Conservation (phyloP, 495 filamentous ascomycete genomes). For the Hypoxylon fuscum region DNA sequence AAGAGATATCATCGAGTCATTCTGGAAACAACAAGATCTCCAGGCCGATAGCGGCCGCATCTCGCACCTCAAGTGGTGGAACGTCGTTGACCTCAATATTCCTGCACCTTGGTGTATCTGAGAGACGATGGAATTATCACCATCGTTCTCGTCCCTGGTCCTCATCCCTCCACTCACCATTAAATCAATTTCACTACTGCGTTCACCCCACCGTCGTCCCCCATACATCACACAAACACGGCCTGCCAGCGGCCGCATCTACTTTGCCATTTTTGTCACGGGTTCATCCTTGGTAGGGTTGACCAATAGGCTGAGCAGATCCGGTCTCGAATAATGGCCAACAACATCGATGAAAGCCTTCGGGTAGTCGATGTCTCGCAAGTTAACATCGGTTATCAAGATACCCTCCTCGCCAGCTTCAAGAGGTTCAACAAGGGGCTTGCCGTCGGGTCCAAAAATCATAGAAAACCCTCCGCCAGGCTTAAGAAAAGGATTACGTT, state of each 20-base stretch:
- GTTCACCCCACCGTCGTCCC: background rate
- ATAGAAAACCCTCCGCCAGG: conserved; percentile 61
- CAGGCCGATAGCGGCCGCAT: conserved; percentile 43
- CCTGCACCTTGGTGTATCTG: conserved; percentile 48
- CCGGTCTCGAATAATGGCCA: conserved; percentile 65
- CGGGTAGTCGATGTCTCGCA: conserved; percentile 51
- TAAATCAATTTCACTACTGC: background rate
- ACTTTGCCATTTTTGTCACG: conserved; percentile 45
- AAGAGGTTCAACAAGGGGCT: conserved; percentile 51
- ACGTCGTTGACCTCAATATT: conserved; percentile 43
- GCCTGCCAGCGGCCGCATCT: conserved; percentile 1
- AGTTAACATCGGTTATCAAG: conserved; percentile 56
- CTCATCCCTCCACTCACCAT: background rate
- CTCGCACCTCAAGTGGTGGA: conserved; percentile 46
- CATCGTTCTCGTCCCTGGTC: conserved; percentile 2
- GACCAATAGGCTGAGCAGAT: conserved; percentile 62
- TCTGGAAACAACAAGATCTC: conserved; percentile 50
- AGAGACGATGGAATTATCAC: background rate
- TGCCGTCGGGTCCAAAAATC: conserved; percentile 64
- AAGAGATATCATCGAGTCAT: conserved; percentile 47
- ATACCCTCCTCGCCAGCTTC: conserved; percentile 51
- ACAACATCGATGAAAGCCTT: conserved; percentile 56
- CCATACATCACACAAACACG: background rate
- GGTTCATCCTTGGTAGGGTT: conserved; percentile 46
- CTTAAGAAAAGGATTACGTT: conserved; percentile 32